Conservation (phyloP, 139 green algal species). For the Spirogloea muscicola region DNA sequence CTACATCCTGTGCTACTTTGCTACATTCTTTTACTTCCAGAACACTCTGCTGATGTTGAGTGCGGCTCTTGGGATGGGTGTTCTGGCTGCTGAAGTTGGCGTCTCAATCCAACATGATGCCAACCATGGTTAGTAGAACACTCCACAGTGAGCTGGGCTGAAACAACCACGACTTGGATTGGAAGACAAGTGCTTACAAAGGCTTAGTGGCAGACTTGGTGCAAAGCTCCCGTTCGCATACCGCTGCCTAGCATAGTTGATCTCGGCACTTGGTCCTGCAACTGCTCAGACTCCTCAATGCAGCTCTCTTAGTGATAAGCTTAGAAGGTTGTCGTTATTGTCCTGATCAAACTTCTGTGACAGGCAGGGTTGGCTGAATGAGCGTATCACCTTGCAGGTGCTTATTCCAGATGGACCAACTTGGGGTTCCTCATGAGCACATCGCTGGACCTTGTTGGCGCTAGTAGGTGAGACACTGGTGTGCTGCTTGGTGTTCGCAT, state of each 20-base stretch:
- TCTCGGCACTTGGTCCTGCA: background rate
- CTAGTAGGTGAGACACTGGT: conserved; percentile 31
- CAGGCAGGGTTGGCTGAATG: background rate
- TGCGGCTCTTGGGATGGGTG: conserved; percentile 54
- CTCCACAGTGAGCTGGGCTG: background rate
- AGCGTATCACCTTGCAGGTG: conserved; percentile 22
- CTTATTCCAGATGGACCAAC: conserved; percentile 47
- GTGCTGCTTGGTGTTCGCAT: background rate
- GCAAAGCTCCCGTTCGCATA: background rate
- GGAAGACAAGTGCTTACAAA: background rate
- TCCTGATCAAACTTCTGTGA: background rate
- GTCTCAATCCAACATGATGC: conserved; percentile 65
- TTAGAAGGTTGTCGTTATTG: background rate
- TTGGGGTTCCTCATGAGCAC: conserved; percentile 50
- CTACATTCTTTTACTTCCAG: conserved; percentile 52
- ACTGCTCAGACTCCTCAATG: background rate
- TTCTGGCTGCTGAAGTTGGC: conserved; percentile 64
- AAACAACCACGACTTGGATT: background rate
- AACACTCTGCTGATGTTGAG: conserved; percentile 16
- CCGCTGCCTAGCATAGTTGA: background rate
- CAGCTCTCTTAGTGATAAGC: background rate
- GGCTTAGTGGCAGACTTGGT: too few relatives aligned
- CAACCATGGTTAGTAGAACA: conserved; percentile 57
- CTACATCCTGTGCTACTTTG: conserved; percentile 50
- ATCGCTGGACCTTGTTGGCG: conserved; percentile 66